Evolutionary conservation across 768 basidiomycete species (phyloP).

Genomic region (Panus rudis): DNA sequence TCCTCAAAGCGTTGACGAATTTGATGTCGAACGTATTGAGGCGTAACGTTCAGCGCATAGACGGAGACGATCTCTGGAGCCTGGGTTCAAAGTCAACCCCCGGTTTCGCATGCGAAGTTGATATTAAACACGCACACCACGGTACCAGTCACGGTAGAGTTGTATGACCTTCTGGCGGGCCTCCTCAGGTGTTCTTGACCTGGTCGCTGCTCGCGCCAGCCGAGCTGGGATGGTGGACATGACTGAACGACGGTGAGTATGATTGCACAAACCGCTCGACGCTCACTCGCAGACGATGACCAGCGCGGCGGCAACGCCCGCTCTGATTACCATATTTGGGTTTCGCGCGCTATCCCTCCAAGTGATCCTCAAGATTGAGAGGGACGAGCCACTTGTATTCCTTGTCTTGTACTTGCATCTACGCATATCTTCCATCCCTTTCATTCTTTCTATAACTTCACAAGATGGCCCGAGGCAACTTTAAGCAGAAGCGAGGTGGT

Average conservation of each 20-base stretch:
- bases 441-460: neutral
- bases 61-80: constrained; percentile 85
- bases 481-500: constrained; percentile 83
- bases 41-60: constrained; percentile 77
- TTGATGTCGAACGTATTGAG: constrained; percentile 68
- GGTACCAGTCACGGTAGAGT: constrained; percentile 91
- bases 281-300: no score
- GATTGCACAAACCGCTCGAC: no score
- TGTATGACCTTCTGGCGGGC: constrained; percentile 63
- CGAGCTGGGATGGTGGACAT: constrained; percentile 89
- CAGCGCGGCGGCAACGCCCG: constrained; percentile 1
- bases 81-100: constrained; percentile 31
- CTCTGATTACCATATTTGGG: neutral
- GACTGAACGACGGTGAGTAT: constrained; percentile 2
- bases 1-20: constrained; percentile 85
- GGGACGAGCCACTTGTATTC: neutral
- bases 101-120: neutral
- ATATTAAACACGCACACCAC: constrained; percentile 57
- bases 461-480: constrained; percentile 51
- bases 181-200: constrained; percentile 50
- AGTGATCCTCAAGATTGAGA: no score
- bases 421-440: neutral
- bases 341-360: neutral
- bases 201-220: constrained; percentile 62
- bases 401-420: neutral